Conservation (phyloP, 2,329 filamentous ascomycete genomes). For the Fusarium sp. region DNA sequence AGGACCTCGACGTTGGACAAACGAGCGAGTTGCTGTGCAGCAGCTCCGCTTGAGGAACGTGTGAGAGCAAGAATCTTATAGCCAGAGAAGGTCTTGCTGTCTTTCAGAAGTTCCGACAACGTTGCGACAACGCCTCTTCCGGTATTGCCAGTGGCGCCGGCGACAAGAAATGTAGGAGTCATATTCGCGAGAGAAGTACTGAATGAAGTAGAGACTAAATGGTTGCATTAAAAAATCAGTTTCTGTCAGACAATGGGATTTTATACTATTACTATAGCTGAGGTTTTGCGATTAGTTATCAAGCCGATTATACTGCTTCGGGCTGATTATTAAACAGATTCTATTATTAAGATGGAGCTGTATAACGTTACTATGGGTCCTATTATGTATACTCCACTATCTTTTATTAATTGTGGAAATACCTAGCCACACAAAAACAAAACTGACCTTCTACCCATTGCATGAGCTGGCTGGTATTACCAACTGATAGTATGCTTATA, state of each 20-base stretch:
- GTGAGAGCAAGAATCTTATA: neutral
- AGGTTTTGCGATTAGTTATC: neutral
- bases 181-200: rapidly evolving
- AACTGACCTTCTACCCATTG: neutral
- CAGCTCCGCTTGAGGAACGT: neutral
- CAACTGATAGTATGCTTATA: rapidly evolving
- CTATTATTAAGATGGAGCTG: neutral
- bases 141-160: neutral
- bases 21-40: neutral
- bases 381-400: no score
- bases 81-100: rapidly evolving
- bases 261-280: neutral
- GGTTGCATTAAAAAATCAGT: rapidly evolving
- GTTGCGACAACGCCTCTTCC: neutral
- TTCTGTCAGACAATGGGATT: rapidly evolving
- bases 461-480: rapidly evolving
- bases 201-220: rapidly evolving
- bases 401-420: neutral
- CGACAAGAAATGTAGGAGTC: neutral
- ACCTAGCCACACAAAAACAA: neutral
- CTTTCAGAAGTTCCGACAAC: neutral
- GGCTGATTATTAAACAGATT: neutral
- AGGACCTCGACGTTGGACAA: neutral
- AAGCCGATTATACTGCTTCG: rapidly evolving
- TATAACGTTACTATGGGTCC: no score